A percentile compares a stretch with the other conserved stretches of the same genome.
These are phyloP conservation scores for Skeletonema menzelii DNA, from an alignment of 108 stramenopile genomes.

Conservation along the genomic window DNA sequence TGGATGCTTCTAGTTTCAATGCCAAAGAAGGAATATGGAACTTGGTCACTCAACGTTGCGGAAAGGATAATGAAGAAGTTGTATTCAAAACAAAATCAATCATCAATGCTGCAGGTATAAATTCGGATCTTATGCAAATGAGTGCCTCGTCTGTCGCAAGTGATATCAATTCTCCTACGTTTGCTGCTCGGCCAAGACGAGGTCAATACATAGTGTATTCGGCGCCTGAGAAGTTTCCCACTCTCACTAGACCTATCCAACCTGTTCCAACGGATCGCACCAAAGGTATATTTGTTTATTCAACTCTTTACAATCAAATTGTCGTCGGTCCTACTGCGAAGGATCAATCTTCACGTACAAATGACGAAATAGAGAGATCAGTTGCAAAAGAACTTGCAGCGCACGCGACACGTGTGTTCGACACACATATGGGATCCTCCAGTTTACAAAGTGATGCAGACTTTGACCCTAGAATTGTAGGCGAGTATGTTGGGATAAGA, in stretches of 20 bases:
- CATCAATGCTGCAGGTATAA: conserved; percentile 67
- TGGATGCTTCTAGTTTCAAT: conserved; percentile 36
- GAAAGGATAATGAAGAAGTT: background rate
- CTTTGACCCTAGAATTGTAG: conserved; percentile 39
- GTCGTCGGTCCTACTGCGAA: conserved; percentile 86
- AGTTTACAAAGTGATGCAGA: conserved; percentile 11
- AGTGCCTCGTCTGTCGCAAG: background rate
- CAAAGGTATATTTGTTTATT: conserved; percentile 82
- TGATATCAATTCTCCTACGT: conserved; percentile 19
- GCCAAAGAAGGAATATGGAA: conserved; percentile 41
- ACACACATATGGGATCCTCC: conserved; percentile 13
- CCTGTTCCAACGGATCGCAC: conserved; percentile 77
- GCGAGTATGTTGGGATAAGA: conserved; percentile 82
- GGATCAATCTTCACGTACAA: conserved; percentile 60
- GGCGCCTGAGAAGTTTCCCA: conserved; percentile 25
- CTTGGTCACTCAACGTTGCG: conserved; percentile 16
- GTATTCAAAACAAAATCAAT: conserved; percentile 35
- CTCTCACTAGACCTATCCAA: conserved; percentile 69
- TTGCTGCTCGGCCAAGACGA: conserved; percentile 57
- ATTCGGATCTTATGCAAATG: conserved; percentile 52
- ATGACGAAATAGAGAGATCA: conserved; percentile 48
- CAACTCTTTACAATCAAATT: conserved; percentile 74
- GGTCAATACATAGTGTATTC: conserved; percentile 72
- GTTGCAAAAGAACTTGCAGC: conserved; percentile 52
- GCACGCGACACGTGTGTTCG: conserved; percentile 38